Conservation (phyloP, 805 yeast species). For the Dipodascopsis uninucleata region DNA sequence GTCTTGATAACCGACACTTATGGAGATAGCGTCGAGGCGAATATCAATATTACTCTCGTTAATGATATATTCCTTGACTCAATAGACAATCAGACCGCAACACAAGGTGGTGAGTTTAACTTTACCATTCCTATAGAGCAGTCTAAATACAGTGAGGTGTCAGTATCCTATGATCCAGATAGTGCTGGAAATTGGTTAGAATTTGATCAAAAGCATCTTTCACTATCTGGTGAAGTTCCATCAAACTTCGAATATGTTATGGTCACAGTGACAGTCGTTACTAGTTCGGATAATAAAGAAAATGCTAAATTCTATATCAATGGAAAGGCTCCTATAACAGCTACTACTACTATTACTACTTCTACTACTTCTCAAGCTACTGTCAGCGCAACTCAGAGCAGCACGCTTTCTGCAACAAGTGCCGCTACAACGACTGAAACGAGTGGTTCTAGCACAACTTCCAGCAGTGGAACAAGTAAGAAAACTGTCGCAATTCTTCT, state of each 20-base stretch:
- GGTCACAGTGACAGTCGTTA: conserved; percentile 50
- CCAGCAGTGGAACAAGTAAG: conserved; percentile 31
- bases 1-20: conserved; percentile 43
- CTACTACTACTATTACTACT: conserved; percentile 6
- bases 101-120: conserved; percentile 56
- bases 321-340: conserved; percentile 33
- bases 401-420: too few species aligned
- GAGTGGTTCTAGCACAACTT: conserved; percentile 29
- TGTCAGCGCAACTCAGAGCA: too few species aligned
- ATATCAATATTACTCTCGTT: conserved; percentile 19
- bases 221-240: conserved; percentile 68
- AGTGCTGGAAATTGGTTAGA: conserved; percentile 54
- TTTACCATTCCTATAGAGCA: conserved; percentile 61
- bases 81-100: conserved; percentile 43
- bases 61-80: conserved; percentile 36
- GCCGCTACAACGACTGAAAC: conserved; percentile 36
- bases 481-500: conserved; percentile 79
- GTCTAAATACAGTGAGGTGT: conserved; percentile 49
- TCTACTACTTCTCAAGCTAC: conserved; percentile 28
- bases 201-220: conserved; percentile 55
- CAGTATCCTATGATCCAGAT: conserved; percentile 14
- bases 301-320: conserved; percentile 30
- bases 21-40: conserved; percentile 35
- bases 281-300: conserved; percentile 40
- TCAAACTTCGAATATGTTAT: conserved; percentile 40